phyloP scores from a whole-genome alignment of 768 basidiomycete genomes.

The Xanthoconium purpureum region DNA sequence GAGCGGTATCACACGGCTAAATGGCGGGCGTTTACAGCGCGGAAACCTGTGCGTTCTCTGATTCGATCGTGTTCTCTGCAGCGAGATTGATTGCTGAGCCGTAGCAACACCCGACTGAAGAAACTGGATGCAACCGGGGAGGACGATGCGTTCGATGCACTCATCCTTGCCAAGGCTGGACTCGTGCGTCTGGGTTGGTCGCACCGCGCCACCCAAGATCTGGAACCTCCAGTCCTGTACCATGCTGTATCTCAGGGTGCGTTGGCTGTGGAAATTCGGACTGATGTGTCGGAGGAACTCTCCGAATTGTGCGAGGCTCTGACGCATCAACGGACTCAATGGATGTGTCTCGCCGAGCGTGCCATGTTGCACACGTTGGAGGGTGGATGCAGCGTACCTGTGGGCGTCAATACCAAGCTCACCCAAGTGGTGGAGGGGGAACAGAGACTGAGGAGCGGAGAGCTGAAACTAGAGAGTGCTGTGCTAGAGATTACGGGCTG shows the following conservation, averaged over 20 bases:
- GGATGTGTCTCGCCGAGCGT: constrained; percentile 80
- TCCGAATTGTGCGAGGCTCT: constrained; percentile 61
- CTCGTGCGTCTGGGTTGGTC: constrained; percentile 76
- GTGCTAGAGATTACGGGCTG: constrained; percentile 69
- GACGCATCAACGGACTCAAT: constrained; percentile 75
- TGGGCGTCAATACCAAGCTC: constrained; percentile 69
- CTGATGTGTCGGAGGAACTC: constrained; percentile 56
- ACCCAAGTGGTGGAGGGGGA: constrained; percentile 30
- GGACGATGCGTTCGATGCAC: constrained; percentile 74
- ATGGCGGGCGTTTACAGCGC: constrained; percentile 44
- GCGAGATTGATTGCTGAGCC: constrained; percentile 5
- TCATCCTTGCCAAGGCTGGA: constrained; percentile 93
- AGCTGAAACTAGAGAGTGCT: constrained; percentile 29
- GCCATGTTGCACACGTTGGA: constrained; percentile 86
- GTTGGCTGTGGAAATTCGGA: constrained; percentile 79
- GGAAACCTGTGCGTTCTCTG: constrained; percentile 72
- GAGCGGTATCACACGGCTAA: not conserved
- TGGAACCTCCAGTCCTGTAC: constrained; percentile 72
- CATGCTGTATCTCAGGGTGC: constrained; percentile 96
- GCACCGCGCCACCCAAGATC: constrained; percentile 70
- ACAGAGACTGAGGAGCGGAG: constrained; percentile 32
- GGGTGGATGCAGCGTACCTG: constrained; percentile 96
- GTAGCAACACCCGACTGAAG: constrained; percentile 81
- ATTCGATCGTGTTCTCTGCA: not conserved
- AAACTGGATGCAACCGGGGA: constrained; percentile 77